phyloP scores from a whole-genome alignment of 257 asterid species.

The Pogostemon cablin region DNA sequence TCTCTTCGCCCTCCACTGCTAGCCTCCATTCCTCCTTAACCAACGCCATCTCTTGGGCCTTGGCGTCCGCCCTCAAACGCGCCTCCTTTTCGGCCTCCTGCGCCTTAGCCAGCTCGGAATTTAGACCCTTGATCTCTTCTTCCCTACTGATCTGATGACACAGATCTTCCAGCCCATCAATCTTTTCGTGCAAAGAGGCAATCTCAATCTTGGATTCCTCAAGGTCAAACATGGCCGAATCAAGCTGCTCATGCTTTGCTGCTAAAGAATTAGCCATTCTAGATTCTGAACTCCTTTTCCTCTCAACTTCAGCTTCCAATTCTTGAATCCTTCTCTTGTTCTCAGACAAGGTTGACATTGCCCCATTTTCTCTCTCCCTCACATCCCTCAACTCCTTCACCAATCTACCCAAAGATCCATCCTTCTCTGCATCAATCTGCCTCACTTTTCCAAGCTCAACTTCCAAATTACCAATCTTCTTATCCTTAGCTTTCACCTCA shows the following conservation, averaged over 20 bases:
- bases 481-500: constrained; percentile 48
- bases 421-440: constrained; percentile 46
- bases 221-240: constrained; percentile 47
- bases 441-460: constrained; percentile 40
- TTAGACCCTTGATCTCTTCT: constrained; percentile 32
- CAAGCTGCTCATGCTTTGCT: constrained; percentile 46
- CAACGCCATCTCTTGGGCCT: constrained; percentile 40
- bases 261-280: constrained; percentile 48
- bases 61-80: constrained; percentile 4
- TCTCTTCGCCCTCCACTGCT: constrained; percentile 71
- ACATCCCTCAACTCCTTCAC: constrained; percentile 45
- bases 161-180: constrained; percentile 39
- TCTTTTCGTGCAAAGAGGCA: constrained; percentile 39
- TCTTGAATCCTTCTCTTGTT: constrained; percentile 47
- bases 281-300: constrained; percentile 39
- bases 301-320: constrained; percentile 50
- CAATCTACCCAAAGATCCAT: constrained; percentile 35
- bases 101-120: constrained; percentile 32
- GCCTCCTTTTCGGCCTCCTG: constrained; percentile 47
- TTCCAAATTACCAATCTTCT: constrained; percentile 49
- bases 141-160: constrained; percentile 27
- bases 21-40: constrained; percentile 52
- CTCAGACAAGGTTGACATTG: constrained; percentile 26
- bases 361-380: constrained; percentile 39
- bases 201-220: constrained; percentile 59